Evolutionary conservation across 139 green algal species (phyloP).

Genomic region (Protoeuglena noctilucae): DNA sequence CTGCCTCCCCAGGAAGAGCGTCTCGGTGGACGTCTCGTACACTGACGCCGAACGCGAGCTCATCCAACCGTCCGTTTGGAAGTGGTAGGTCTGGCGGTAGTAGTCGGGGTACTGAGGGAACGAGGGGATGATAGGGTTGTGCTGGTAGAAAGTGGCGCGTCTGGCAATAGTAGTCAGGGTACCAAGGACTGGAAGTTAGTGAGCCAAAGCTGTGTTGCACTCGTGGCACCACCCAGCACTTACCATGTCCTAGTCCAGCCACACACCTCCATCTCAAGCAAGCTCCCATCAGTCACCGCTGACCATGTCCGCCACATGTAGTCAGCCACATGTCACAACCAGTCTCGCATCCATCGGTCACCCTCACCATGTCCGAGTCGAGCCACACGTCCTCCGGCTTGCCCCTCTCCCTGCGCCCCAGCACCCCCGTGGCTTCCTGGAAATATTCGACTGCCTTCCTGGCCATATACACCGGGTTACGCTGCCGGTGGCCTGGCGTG

Average conservation of each 20-base stretch:
- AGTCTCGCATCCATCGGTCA: too few relatives aligned
- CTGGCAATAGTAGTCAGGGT: too few relatives aligned
- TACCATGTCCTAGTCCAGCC: too few relatives aligned
- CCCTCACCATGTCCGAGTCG: conserved; percentile 20
- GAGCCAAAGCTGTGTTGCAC: too few relatives aligned
- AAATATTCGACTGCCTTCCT: conserved; percentile 27
- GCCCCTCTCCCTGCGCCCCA: conserved; percentile 20
- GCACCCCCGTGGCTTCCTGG: conserved; percentile 27
- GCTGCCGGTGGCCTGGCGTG: conserved; percentile 47
- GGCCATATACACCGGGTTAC: conserved; percentile 45
- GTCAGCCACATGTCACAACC: too few relatives aligned
- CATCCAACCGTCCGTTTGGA: conserved; percentile 73
- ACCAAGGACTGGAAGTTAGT: too few relatives aligned
- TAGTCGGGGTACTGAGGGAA: conserved; percentile 49
- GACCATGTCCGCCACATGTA: too few relatives aligned
- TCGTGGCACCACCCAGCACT: too few relatives aligned
- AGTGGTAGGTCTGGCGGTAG: conserved; percentile 72
- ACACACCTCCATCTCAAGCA: too few relatives aligned
- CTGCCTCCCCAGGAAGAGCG: conserved; percentile 68
- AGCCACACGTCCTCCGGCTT: conserved; percentile 34
- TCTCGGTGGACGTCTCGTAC: conserved; percentile 75
- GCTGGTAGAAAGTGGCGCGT: too few relatives aligned
- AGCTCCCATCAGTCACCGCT: too few relatives aligned
- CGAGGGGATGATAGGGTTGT: too few relatives aligned
- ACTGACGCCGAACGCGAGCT: conserved; percentile 23